Conservation (phyloP, 106 monocot genomes). For the Phalaenopsis equestris region DNA sequence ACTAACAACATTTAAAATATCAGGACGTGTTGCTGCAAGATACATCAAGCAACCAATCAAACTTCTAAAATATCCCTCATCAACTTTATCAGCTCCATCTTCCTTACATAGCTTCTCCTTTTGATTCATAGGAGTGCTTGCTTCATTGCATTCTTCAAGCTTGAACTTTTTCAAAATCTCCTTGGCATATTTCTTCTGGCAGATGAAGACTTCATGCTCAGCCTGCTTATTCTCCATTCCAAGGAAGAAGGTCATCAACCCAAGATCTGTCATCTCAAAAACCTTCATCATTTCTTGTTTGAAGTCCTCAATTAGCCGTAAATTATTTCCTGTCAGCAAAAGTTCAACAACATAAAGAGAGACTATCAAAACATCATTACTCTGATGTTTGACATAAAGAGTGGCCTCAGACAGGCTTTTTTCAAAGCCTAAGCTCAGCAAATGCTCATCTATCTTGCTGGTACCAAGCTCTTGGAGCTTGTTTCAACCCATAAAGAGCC, state of each 20-base stretch:
- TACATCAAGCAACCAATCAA: slow-evolving; percentile 14
- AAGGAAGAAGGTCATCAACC: slow-evolving; percentile 2
- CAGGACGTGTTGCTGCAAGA: slow-evolving; percentile 1
- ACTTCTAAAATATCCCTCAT: slow-evolving; percentile 3
- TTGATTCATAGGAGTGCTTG: neutral
- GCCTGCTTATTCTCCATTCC: neutral
- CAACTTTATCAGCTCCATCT: slow-evolving; percentile 7
- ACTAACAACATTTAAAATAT: neutral
- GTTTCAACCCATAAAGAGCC: too few species aligned
- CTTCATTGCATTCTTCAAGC: neutral
- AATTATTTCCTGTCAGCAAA: neutral
- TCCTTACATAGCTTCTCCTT: slow-evolving; percentile 4
- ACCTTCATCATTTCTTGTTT: slow-evolving; percentile 5
- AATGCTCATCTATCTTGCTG: too few species aligned
- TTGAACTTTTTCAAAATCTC: slow-evolving; percentile 6
- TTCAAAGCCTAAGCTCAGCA: too few species aligned
- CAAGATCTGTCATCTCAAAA: slow-evolving; percentile 9
- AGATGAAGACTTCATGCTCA: slow-evolving; percentile 10
- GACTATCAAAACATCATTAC: neutral
- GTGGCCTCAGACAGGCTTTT: too few species aligned
- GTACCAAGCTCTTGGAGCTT: too few species aligned
- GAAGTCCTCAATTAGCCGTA: neutral
- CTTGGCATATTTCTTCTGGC: slow-evolving; percentile 6
- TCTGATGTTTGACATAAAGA: neutral
- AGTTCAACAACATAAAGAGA: slow-evolving; percentile 8